Percentiles rank a stretch among this genome's conserved stretches.
Conservation (phyloP, 2,329 filamentous ascomycete genomes). For the Cyclaneusma minus region DNA sequence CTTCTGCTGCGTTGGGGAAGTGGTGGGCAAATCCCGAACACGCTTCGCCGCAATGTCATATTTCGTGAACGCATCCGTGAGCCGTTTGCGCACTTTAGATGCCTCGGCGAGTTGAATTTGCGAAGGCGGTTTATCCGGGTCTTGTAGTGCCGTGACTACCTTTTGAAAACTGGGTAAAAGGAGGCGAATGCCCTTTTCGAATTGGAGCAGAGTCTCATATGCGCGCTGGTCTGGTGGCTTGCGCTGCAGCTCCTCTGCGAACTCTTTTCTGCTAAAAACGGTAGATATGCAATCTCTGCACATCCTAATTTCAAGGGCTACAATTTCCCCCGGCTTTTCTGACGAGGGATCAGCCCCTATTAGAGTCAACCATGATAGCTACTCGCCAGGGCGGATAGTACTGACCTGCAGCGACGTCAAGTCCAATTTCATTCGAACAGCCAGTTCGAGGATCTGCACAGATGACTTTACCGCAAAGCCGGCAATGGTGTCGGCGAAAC, state of each 20-base stretch:
- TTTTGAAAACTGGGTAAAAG: conserved; percentile 57
- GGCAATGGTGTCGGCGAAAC: conserved; percentile 85
- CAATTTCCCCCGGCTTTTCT: conserved; percentile 33
- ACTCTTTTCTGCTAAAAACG: conserved; percentile 53
- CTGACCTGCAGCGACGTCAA: conserved; percentile 58
- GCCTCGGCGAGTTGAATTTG: conserved; percentile 47
- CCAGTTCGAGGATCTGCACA: conserved; percentile 74
- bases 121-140: conserved; percentile 36
- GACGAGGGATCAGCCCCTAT: conserved; percentile 21
- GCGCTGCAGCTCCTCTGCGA: conserved; percentile 38
- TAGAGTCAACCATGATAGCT: conserved; percentile 4
- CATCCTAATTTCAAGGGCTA: conserved; percentile 74
- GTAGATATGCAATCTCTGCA: conserved; percentile 75
- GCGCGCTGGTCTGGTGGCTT: conserved; percentile 46
- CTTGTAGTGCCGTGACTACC: conserved; percentile 45
- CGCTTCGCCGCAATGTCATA: conserved; percentile 54
- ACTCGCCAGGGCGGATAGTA: conserved; percentile 6
- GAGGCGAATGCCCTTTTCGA: conserved; percentile 54
- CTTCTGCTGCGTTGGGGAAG: conserved; percentile 44
- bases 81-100: conserved; percentile 52
- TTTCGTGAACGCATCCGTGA: conserved; percentile 58
- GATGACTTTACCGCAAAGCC: conserved; percentile 83
- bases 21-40: conserved; percentile 49
- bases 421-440: conserved; percentile 71
- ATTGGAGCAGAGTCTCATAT: conserved; percentile 54